These are phyloP conservation scores for Amauroascus niger DNA, from an alignment of 2,329 filamentous ascomycete genomes.

Conservation along the genomic window DNA sequence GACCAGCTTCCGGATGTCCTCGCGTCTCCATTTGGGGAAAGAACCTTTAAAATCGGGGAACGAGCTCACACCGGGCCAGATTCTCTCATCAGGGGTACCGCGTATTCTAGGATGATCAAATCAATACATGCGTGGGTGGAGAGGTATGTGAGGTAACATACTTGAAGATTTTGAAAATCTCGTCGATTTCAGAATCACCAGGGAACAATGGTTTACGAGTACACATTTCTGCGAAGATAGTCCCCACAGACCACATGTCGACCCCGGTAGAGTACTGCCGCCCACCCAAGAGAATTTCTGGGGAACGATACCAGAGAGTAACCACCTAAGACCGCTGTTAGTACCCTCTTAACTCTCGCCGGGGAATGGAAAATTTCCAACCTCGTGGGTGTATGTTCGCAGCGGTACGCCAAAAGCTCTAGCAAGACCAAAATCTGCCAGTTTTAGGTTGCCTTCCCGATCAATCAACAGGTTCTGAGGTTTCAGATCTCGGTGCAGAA, in stretches of 20 bases:
- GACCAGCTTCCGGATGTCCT: constrained; percentile 56
- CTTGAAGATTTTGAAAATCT: constrained; percentile 93
- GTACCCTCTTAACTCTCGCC: neutral
- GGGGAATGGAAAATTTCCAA: constrained; percentile 24
- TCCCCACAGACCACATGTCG: constrained; percentile 92
- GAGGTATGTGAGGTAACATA: constrained; percentile 32
- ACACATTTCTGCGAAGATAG: constrained; percentile 95
- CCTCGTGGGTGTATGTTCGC: constrained; percentile 85
- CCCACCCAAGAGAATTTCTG: constrained; percentile 81
- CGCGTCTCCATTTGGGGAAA: constrained; percentile 82
- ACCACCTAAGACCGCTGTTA: constrained; percentile 52
- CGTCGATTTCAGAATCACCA: constrained; percentile 84
- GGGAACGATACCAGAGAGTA: constrained; percentile 84
- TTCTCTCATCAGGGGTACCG: constrained; percentile 69
- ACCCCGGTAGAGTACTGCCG: constrained; percentile 89
- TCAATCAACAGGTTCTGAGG: constrained; percentile 98
- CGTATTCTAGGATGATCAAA: constrained; percentile 47
- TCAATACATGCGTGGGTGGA: neutral
- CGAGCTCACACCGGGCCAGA: constrained; percentile 86
- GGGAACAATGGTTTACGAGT: constrained; percentile 87
- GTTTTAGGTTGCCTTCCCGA: constrained; percentile 86
- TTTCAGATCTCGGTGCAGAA: constrained; percentile 94
- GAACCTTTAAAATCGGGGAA: constrained; percentile 89
- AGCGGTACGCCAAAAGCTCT: constrained; percentile 85
- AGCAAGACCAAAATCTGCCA: constrained; percentile 93